Percentiles rank a stretch among this genome's conserved stretches.
phyloP scores from a whole-genome alignment of 164 flowering plant genomes.

The Aristolochia fimbriata region DNA sequence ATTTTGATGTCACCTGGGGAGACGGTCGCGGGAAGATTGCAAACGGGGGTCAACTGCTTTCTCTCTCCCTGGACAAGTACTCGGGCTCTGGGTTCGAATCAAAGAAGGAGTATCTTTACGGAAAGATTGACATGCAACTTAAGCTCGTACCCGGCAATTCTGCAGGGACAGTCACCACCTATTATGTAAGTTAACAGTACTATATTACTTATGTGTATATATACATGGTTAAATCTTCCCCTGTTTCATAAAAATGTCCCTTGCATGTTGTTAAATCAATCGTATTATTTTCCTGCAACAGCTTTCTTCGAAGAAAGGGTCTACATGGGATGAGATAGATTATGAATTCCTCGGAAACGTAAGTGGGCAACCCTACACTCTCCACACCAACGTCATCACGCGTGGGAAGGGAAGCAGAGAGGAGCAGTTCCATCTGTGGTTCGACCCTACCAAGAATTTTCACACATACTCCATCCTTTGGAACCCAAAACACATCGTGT shows the following conservation, averaged over 20 bases:
- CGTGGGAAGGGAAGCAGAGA: constrained; percentile 11
- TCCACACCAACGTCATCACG: constrained; percentile 13
- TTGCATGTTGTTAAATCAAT: no score
- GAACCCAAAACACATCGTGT: constrained; percentile 8
- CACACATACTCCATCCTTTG: constrained; percentile 13
- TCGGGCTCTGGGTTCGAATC: constrained; percentile 13
- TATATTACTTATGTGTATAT: no score
- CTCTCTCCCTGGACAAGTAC: constrained; percentile 4
- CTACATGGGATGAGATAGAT: constrained; percentile 10
- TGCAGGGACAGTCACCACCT: constrained; percentile 11
- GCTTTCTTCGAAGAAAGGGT: constrained; percentile 5
- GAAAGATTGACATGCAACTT: constrained; percentile 9
- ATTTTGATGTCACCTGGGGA: background rate
- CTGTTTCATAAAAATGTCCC: no score
- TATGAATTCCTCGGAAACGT: constrained; percentile 13
- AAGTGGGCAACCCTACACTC: constrained; percentile 9
- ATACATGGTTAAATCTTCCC: no score
- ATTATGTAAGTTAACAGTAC: constrained; percentile 7
- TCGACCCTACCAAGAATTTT: constrained; percentile 7
- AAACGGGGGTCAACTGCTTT: no score
- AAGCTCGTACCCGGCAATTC: constrained; percentile 10
- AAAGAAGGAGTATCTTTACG: constrained; percentile 8
- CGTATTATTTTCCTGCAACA: no score
- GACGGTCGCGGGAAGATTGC: no score
- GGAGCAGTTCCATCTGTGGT: constrained; percentile 12